These are phyloP conservation scores for Acephala macrosclerotiorum DNA, from an alignment of 2,329 filamentous ascomycete genomes.

Conservation along the genomic window DNA sequence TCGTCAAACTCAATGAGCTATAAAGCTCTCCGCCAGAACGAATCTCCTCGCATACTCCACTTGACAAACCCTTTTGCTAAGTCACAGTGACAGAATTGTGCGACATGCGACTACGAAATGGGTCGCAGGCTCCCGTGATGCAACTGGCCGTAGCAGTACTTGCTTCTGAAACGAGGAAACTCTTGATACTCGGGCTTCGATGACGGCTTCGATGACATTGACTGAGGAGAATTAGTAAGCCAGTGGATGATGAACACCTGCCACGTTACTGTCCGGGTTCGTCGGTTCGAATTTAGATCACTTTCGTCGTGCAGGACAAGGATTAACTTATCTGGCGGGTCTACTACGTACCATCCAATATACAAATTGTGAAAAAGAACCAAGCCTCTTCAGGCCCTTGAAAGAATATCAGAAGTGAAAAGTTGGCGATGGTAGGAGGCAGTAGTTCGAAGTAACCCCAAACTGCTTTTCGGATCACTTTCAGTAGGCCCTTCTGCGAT, in stretches of 20 bases:
- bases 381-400: conserved; percentile 16
- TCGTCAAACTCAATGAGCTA: too few species aligned
- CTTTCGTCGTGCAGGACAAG: too few species aligned
- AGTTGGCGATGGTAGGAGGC: conserved; percentile 15
- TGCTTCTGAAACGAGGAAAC: neutral
- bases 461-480: conserved; percentile 20
- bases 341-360: conserved; percentile 8
- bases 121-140: too few species aligned
- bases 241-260: neutral
- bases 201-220: neutral
- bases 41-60: neutral
- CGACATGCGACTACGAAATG: neutral
- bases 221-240: neutral
- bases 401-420: conserved; percentile 18
- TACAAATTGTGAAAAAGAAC: conserved; percentile 19
- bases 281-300: neutral
- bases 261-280: neutral
- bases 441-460: conserved; percentile 18
- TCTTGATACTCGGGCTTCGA: neutral
- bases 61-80: neutral
- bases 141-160: neutral
- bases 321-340: too few species aligned
- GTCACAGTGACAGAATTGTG: too few species aligned
- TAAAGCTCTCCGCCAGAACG: too few species aligned
- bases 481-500: conserved; percentile 10